Evolutionary conservation across 306 rosid genomes (phyloP), one percentile per base, ranked within the genome.

Genomic region (Trichosanthes cucumerina): DNA sequence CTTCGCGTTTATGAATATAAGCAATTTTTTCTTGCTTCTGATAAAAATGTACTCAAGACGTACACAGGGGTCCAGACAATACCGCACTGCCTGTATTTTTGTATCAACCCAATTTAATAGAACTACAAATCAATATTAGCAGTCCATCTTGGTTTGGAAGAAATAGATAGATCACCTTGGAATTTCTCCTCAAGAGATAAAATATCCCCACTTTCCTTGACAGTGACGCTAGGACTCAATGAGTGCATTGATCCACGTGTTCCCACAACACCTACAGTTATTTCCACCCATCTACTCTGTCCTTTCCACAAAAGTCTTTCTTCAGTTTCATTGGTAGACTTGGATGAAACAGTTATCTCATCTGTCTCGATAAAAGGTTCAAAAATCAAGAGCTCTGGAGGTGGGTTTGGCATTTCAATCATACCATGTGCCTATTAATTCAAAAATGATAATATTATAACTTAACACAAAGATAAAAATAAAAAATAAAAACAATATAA

Each of bases 341-440:
- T 90, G 54, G 93, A 83, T 53, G 88, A 79, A 81, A 94, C 81
- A 65, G 63, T 77, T 86, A 94, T 92, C 85, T 92, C 97, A 86
- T 94, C 97, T 0, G 98, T 94, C 84, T 89, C 88, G 74, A 94
- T 88, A 89, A 94, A 94, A 81, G 98, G 97, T 82, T 94, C 98
- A 78, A 94, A 92, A 83, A 94, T 90, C 80, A 92, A 81, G 78
- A 82, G 84, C 80, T 90, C 88, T 50, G 98, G 93, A 81, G 98
- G 90, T 77, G 93, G 96, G 77, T 83, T 87, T 56, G 98, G 97
- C 98, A 94, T 94, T 87, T 94, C 98, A 82, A 94, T 92, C 85
- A 84, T 70, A 78, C 96, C 87, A 60, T 94, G 96, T 65, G 90
- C 90, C 97, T 94, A 86, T 68, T 68, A 81, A 21, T 50, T 53